Base-by-base conservation (phyloP, 352 stramenopile genomes). In the Pythium volutum region DNA sequence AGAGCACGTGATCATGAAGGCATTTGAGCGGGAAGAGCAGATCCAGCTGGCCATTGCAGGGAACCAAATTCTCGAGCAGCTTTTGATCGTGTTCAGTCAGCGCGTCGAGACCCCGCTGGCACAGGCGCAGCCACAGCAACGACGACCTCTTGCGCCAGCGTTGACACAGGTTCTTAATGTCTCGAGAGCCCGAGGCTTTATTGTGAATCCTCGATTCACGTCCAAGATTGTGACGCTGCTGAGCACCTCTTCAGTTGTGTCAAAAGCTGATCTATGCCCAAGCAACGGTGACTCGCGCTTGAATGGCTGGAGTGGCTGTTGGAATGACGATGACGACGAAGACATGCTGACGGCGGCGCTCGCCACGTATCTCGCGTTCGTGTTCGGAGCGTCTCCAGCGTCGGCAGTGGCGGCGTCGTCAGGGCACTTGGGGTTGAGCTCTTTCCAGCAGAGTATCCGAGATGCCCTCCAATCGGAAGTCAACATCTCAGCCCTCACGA, bases 41-140 rank as follows among this genome's bases (percentile, higher is more conserved):
- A 74, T 83, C 23, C 74, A 72, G 5, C 47, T 62, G 18, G 81
- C 75, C 3, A 80, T 88, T 25, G 75, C 63, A 12, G 77, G 75
- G 8, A 85, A 74, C 48, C 75, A 88, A 29, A 86, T 88, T 46
- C 70, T 90, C 0, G 78, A 90, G 57, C 81, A 85, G 42, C 55
- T 88, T 3, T 60, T 90, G 23, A 88, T 90, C 27, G 72, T 88
- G 1, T 84, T 88, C 36, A 78, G 71, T 11, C 75, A 90, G 39
- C 67, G 76, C 25, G 62, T 65, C 2, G 74, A 69, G 22, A 46
- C 65, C 4, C 55, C 54, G 33, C 38, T 64, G n/a, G 53, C 67
- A 12, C 46, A 63, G 20, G 6, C 31, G 14, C n/a, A 9, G 36
- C 53, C 39, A 12, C 26, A 34, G 29, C 56, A 57, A 29, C 51